Evolutionary conservation across 768 basidiomycete genomes (phyloP), one percentile per base, ranked within the genome.

Genomic region (Dioszegia aurantiaca): DNA sequence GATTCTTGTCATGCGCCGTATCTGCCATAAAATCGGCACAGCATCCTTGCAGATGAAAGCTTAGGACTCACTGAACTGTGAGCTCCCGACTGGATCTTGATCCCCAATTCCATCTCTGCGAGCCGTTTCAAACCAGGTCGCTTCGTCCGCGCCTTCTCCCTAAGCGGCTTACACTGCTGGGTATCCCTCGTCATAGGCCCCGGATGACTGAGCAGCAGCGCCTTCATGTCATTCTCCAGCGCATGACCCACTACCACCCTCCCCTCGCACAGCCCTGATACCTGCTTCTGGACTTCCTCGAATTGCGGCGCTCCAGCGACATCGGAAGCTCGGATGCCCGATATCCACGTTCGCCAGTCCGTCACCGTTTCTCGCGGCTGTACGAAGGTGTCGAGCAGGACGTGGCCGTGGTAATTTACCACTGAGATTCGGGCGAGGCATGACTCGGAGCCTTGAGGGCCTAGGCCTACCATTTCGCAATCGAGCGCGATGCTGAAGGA

Each of bases 391-490:
- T 97, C 93, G 62, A 95, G 73, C 40, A 87, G 79, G 26, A 88
- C 80, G 1, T 81, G 84, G 0, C 94, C 94, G 59, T 89, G 80
- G 72, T 85, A 94, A 76, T 97, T 94, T 56, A 97, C 90, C 39
- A 95, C 72, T 49, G 87, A 89, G 62, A 94, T 88, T 30, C 93
- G 85, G 1, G 91, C 93, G 14, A 95, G 82, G 0, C 87, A 86
- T 0, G 88, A 90, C 72, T 94, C 90, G 2, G 77, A 77, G 21
- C 89, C 90, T 33, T 86, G 81, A n/a, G 84, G 81, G 0, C 91
- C 91, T n/a, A 94, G 83, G 4, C 92, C 92, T 11, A 98, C 93
- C 91, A 98, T 95, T 77, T 98, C 94, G 68, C 94, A 98, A 77
- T 99, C 94, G 27, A 99, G 79, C 0, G 90, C 85, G 41, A 95